Base-by-base conservation (phyloP, 2,329 filamentous ascomycete species). In the Colletotrichum destructivum region DNA sequence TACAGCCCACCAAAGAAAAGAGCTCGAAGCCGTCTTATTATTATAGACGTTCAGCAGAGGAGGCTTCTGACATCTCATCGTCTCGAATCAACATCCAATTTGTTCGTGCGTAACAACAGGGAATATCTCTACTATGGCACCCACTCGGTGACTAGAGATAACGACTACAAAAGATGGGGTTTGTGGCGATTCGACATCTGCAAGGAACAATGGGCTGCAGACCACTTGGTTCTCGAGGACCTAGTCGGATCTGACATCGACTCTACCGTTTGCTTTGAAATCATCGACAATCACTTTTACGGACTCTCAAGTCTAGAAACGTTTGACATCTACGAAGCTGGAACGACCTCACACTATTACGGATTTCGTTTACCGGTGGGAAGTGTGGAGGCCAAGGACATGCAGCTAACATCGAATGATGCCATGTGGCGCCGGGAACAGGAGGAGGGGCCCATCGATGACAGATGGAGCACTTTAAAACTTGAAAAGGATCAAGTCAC, bases 371-470 rank as follows among this genome's bases (percentile, higher is more conserved):
- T 94, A 69, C 88, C 88, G 1, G 82, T 94, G 12, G 76, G 83
- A 42, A 78, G 82, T 3, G 84, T 85, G 18, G 79, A 81, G 35
- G 76, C 78, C 9, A 78, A 78, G 1, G 78, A 76, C 9, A 74
- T 81, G 87, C 73, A 78, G 79, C 44, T 82, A 83, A 72, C 81
- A 75, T 54, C 82, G n/a, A 84, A 85, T 64, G 76, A 79, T 52
- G 81, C 83, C 26, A 85, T 91, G 54, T 94, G 91, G 88, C 86
- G 92, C 9, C 88, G 92, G 16, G 86, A 92, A 60, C 90, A 94
- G 75, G 83, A 82, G 35, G 92, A 94, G 78, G 93, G 93, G 0
- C 88, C 91, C 0, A 90, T 94, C n/a, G 92, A 95, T 74, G 91
- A 94, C 75, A 88, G 91, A 3, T 95, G 92, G 92, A 92, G 89